Evolutionary conservation across 805 yeast genomes (phyloP), one percentile per base, ranked within the genome.

Genomic region (Scheffersomyces coipomensis): DNA sequence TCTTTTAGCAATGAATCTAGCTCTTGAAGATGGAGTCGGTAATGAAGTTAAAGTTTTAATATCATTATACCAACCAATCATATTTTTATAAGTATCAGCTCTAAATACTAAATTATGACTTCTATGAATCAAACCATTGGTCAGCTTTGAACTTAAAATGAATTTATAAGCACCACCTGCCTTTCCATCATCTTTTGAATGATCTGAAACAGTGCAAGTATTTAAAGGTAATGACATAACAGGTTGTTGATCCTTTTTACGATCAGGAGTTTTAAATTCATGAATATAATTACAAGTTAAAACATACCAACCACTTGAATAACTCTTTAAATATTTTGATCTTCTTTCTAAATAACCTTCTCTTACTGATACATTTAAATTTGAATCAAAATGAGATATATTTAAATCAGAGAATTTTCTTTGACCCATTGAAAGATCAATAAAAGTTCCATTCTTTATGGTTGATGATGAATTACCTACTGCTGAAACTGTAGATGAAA

Each of bases 21-120:
- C 73, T 53, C 87, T 71, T 11, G 83, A 73, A 19, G 73, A 64
- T 2, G 88, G 80, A n/a, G 76, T 76, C 16, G 82, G 68, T 42
- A 85, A 68, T 12, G 73, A 62, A 2, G 93, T 84, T 49, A 89
- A 69, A 34, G 69, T 71, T 56, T 82, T 81, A 48, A 91, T 71
- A 55, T 86, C 95, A 48, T 78, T 78, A 61, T 78, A 87, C 99
- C 99, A 91, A 29, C 71, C 75, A 58, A 83, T 79, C 91, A 89
- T 87, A 23, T 75, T 62, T 30, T 82, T 85, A 52, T 85, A 85
- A 35, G 85, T 77, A 53, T 86, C 93, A n/a, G 95, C 83, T 48
- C 95, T 76, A 68, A 91, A 90, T n/a, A 90, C 93, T 88, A 93
- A 88, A 53, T 88, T 89, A 64, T 90, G 97, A 31, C 88, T 87